Base-by-base conservation (phyloP, 208 protist genomes). In the Phytomonas sp. region DNA sequence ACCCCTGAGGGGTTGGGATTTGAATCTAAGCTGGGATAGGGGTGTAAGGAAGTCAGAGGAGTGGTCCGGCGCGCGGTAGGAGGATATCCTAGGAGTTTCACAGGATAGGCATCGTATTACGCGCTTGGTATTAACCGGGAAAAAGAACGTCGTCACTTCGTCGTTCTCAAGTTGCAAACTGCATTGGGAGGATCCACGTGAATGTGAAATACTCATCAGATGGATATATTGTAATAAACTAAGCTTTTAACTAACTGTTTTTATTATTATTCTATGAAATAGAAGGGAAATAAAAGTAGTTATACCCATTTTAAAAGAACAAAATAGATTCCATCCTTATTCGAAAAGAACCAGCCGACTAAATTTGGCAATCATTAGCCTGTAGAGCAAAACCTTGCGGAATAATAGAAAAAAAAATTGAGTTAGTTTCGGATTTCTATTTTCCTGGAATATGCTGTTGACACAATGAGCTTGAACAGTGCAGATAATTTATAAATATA, bases 391-490 rank as follows among this genome's bases (percentile, higher is more conserved):
- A 3, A 23, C 60, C 36, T 64, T 64, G 14, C 7, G 1, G 2
- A 64, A 64, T 42, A 16, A 12, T 64, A 64, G 32, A 64, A 64
- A 23, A 64, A 12, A 64, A 34, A 4, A 40, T 42, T 64, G 19
- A 12, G 14, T 42, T 64, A 64, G 12, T 16, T 64, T 23, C 19
- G 60, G 12, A 64, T 64, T 12, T 64, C 16, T 3, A 63, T 69
- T 63, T 69, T n/a, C 7, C 71, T 23, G 52, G 30, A 75, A 67
- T 74, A 49, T 65, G n/a, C 63, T n/a, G 19, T 71, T 12, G 29
- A 74, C 29, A 3, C 8, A 59, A 12, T 49, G 40, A 49, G 12
- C 40, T 3, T 49, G 19, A 49, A 49, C 40, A 49, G 19, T 49
- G 40, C 40, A 49, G 40, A 56, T 59, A 32, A 64, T 72, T 49